These are phyloP conservation scores for Bassia scoparia DNA, from an alignment of 148 eudicot species.

Conservation along the genomic window DNA sequence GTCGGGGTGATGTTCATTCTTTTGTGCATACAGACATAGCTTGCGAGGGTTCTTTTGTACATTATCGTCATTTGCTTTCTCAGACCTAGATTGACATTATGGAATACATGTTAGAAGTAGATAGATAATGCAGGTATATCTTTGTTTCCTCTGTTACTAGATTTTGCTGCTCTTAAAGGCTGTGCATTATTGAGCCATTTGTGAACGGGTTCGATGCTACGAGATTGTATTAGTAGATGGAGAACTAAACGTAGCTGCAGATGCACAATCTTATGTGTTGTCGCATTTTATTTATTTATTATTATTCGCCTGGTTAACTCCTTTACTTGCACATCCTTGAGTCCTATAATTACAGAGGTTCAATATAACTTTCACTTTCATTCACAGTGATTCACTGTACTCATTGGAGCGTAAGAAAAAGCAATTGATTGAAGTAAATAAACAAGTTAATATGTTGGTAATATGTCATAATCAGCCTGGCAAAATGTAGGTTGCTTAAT, in stretches of 20 bases:
- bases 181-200: not conserved
- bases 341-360: too few species aligned
- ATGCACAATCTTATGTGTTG: not conserved
- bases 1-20: conserved; percentile 13
- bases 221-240: not conserved
- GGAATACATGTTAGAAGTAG: conserved; percentile 6
- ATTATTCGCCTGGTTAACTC: not conserved
- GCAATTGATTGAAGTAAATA: too few species aligned
- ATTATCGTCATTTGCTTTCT: conserved; percentile 4
- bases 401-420: too few species aligned
- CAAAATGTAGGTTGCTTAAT: not conserved
- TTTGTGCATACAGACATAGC: conserved; percentile 17
- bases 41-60: conserved; percentile 16
- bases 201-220: not conserved
- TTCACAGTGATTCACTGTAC: too few species aligned
- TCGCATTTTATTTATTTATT: not conserved
- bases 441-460: too few species aligned
- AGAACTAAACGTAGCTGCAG: conserved; percentile 3
- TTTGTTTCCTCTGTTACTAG: not conserved
- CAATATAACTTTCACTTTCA: too few species aligned
- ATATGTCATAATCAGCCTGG: conserved; percentile 8
- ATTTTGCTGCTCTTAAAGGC: conserved; percentile 14
- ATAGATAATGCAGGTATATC: not conserved
- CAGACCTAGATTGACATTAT: conserved; percentile 6
- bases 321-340: too few species aligned